Conservation (phyloP, 192 early-diverging fungal genomes). For the Glomus cerebriforme region DNA sequence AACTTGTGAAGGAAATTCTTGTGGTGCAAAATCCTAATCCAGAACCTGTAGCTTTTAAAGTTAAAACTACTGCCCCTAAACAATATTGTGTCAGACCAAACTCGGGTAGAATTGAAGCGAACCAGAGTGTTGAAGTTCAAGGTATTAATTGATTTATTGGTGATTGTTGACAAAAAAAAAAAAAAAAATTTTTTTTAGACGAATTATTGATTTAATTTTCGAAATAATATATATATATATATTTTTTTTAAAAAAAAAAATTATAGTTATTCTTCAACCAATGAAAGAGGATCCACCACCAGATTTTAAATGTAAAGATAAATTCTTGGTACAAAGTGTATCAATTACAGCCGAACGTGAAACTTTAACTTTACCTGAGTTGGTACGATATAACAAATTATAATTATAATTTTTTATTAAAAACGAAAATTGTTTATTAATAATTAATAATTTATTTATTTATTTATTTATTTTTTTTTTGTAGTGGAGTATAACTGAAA, state of each 20-base stretch:
- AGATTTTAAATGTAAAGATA: constrained; percentile 91
- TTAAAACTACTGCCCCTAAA: constrained; percentile 98
- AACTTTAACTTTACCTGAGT: constrained; percentile 61
- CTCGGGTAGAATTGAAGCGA: constrained; percentile 75
- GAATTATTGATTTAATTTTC: too few species aligned
- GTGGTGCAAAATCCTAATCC: constrained; percentile 65
- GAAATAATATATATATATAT: neutral
- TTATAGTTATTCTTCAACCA: constrained; percentile 81
- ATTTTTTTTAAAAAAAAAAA: neutral
- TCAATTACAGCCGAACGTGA: constrained; percentile 71
- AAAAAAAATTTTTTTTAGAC: too few species aligned
- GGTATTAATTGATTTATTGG: constrained; percentile 44
- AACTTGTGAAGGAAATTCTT: constrained; percentile 56
- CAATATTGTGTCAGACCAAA: constrained; percentile 97
- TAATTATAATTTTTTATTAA: neutral
- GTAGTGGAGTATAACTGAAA: constrained; percentile 69
- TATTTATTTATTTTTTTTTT: constrained; percentile 5
- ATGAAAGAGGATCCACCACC: constrained; percentile 79
- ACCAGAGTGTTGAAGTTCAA: constrained; percentile 70
- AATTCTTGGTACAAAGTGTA: constrained; percentile 92
- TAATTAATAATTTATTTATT: neutral
- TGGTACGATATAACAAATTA: constrained; percentile 44
- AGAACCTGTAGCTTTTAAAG: constrained; percentile 88
- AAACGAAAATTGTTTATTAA: too few species aligned
- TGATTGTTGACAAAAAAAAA: too few species aligned